phyloP scores from a whole-genome alignment of 495 filamentous ascomycete genomes.

The Saxophila tyrrhenica region DNA sequence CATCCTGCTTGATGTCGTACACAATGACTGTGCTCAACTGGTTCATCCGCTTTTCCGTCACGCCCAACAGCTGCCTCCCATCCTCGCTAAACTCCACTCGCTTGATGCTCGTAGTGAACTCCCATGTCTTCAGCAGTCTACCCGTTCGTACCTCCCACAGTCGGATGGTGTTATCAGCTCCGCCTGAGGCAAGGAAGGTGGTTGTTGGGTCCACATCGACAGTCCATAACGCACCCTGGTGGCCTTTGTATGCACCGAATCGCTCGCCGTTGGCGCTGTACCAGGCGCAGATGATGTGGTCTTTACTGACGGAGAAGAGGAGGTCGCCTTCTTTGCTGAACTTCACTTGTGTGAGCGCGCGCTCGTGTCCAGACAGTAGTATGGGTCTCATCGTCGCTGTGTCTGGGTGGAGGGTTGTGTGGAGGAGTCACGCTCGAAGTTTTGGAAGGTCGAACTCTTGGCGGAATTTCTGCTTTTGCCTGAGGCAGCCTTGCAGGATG shows the following conservation, averaged over 20 bases:
- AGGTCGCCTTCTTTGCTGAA: conserved; percentile 95
- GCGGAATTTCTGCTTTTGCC: no score
- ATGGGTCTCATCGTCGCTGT: conserved; percentile 70
- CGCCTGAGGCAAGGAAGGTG: conserved; percentile 84
- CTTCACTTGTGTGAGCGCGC: conserved; percentile 97
- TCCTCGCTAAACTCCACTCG: conserved; percentile 92
- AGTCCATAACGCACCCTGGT: conserved; percentile 97
- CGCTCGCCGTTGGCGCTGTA: conserved; percentile 48
- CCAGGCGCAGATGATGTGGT: conserved; percentile 90
- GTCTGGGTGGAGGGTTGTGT: background rate
- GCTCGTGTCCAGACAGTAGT: conserved; percentile 91
- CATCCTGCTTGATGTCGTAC: conserved; percentile 69
- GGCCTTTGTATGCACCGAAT: conserved; percentile 88
- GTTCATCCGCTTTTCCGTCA: conserved; percentile 97
- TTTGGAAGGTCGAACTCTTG: background rate
- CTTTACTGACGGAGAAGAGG: conserved; percentile 93
- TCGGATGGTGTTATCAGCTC: conserved; percentile 94
- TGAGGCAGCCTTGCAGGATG: no score
- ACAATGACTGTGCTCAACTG: conserved; percentile 87
- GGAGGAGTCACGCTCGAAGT: background rate
- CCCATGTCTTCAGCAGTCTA: conserved; percentile 88
- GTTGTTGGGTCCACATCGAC: conserved; percentile 94
- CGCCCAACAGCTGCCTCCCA: conserved; percentile 73
- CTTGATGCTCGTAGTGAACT: conserved; percentile 92
- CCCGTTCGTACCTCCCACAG: conserved; percentile 95